A percentile compares a stretch with the other conserved stretches of the same genome.
phyloP scores from a whole-genome alignment of 345 rosid species.

The Salix udensis region DNA sequence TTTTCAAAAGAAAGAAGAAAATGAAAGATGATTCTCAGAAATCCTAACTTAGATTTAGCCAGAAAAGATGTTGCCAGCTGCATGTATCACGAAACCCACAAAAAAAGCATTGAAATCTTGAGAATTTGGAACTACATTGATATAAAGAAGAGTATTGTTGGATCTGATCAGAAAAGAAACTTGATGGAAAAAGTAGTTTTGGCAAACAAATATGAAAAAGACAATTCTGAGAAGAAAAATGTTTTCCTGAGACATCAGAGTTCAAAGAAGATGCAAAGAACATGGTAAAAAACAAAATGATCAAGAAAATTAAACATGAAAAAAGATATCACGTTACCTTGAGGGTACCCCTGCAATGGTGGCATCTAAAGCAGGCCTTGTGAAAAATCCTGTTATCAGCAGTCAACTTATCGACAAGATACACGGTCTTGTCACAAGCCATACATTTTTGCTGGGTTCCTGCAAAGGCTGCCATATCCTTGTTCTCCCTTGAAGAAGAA shows the following conservation, averaged over 20 bases:
- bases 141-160: not conserved
- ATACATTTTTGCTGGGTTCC: conserved; percentile 55
- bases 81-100: not conserved
- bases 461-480: conserved; percentile 35
- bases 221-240: not conserved
- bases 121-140: not conserved
- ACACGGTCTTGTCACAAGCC: conserved; percentile 59
- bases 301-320: not conserved
- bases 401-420: conserved; percentile 52
- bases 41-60: not conserved
- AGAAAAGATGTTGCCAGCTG: not conserved
- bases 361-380: conserved; percentile 63
- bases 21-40: not conserved
- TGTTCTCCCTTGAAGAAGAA: not conserved
- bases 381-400: conserved; percentile 52
- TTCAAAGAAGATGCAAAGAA: not conserved
- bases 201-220: not conserved
- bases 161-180: not conserved
- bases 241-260: not conserved
- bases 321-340: conserved; percentile 28
- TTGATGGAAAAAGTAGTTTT: not conserved
- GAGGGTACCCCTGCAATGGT: conserved; percentile 60
- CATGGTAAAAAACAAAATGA: not conserved
- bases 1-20: not conserved
- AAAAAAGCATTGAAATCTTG: not conserved